A percentile compares a stretch with the other conserved stretches of the same genome.
Evolutionary conservation across 208 protist species (phyloP).

Genomic region (Acanthamoeba rhysodes): DNA sequence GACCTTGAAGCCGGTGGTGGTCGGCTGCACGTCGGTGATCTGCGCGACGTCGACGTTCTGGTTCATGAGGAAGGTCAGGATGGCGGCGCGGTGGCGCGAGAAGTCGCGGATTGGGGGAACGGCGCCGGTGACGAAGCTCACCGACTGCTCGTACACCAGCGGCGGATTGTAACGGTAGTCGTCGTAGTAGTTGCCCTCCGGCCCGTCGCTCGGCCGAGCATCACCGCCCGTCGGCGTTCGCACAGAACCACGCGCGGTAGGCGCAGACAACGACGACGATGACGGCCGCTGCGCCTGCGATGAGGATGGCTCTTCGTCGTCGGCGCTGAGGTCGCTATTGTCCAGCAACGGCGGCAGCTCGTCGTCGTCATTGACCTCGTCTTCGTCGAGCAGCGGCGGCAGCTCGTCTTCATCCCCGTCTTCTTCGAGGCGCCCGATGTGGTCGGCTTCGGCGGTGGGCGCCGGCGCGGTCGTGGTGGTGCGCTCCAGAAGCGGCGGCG

Average conservation of each 20-base stretch:
- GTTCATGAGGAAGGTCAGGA: neutral
- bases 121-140: neutral
- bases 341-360: neutral
- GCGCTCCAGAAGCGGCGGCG: neutral
- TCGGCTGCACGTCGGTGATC: neutral
- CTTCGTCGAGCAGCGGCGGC: neutral
- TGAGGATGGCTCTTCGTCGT: neutral
- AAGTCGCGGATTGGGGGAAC: neutral
- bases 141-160: slow-evolving; percentile 14
- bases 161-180: slow-evolving; percentile 25
- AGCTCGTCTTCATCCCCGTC: neutral
- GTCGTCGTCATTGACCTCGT: neutral
- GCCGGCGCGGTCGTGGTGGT: neutral
- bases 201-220: too few species aligned
- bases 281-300: neutral
- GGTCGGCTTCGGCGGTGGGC: neutral
- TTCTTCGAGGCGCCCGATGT: too few species aligned
- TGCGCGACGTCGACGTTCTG: neutral
- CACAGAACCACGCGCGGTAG: too few species aligned
- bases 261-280: neutral
- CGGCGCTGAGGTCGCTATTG: neutral
- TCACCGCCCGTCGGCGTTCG: too few species aligned
- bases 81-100: neutral
- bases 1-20: neutral
- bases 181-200: slow-evolving; percentile 39